These are phyloP conservation scores for Scortechinia acanthostroma DNA, from an alignment of 2,329 filamentous ascomycete genomes.

Conservation along the genomic window DNA sequence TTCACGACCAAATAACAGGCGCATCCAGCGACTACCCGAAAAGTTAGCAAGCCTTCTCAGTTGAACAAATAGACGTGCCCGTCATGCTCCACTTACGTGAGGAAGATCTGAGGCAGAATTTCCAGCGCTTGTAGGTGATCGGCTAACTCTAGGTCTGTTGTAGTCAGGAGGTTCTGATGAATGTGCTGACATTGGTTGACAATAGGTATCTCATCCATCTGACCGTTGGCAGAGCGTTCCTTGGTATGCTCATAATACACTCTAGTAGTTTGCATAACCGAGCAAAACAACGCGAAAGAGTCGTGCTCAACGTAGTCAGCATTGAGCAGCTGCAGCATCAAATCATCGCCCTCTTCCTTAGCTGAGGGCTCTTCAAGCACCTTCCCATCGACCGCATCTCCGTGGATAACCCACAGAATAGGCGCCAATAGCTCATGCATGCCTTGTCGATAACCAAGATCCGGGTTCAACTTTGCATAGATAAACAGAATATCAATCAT, in stretches of 20 bases:
- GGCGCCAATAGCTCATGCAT: conserved; percentile 96
- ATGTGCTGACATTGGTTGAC: conserved; percentile 80
- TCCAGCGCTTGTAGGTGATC: conserved; percentile 76
- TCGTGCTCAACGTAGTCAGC: conserved; percentile 78
- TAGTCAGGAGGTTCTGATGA: conserved; percentile 72
- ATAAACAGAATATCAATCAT: conserved; percentile 87
- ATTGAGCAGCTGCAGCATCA: conserved; percentile 64
- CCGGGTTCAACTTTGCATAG: conserved; percentile 85
- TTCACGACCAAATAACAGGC: conserved; percentile 85
- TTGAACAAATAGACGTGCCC: too few species aligned
- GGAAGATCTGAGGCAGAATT: conserved; percentile 89
- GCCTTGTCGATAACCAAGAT: conserved; percentile 88
- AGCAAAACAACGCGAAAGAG: conserved; percentile 76
- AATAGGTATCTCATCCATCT: conserved; percentile 51
- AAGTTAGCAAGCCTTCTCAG: conserved; percentile 4
- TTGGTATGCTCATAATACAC: conserved; percentile 70
- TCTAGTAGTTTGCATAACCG: conserved; percentile 81
- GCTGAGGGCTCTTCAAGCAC: too few species aligned
- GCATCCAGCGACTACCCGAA: conserved; percentile 72
- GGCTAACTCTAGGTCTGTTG: conserved; percentile 76
- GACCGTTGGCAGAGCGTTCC: conserved; percentile 14
- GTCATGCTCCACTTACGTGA: conserved; percentile 58
- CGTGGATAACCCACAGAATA: conserved; percentile 75
- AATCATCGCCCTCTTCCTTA: conserved; percentile 14
- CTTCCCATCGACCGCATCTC: conserved; percentile 64